A percentile compares a stretch with the other conserved stretches of the same genome.
These are phyloP conservation scores for Amanita phalloides DNA, from an alignment of 768 basidiomycete species.

Conservation along the genomic window DNA sequence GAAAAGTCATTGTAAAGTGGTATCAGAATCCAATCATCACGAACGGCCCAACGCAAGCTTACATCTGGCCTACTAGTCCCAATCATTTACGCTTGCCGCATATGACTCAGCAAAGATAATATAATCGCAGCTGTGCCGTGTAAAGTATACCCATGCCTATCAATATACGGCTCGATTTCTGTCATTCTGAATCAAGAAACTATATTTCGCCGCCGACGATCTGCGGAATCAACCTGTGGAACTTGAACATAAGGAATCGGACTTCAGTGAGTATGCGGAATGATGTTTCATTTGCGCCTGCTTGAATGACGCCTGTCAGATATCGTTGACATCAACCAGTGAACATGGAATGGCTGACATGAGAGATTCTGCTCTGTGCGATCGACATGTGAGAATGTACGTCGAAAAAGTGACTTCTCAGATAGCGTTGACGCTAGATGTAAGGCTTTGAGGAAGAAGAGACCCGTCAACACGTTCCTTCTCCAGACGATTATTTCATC, in stretches of 20 bases:
- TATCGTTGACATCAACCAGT: conserved; percentile 98
- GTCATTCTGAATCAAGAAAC: conserved; percentile 99
- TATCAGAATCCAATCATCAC: conserved; percentile 91
- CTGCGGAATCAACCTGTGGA: conserved; percentile 97
- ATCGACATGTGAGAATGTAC: conserved; percentile 91
- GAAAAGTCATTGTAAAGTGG: conserved; percentile 94
- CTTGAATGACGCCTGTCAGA: conserved; percentile 36
- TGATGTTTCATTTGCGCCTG: neutral
- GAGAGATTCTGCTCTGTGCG: conserved; percentile 96
- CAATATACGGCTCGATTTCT: conserved; percentile 99
- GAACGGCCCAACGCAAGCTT: conserved; percentile 68
- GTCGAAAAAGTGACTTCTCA: conserved; percentile 18
- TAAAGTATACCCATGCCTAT: conserved; percentile 98
- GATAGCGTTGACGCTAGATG: conserved; percentile 8
- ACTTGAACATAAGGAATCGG: conserved; percentile 95
- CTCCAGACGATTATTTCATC: conserved; percentile 99
- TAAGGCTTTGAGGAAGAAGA: conserved; percentile 99
- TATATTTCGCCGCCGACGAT: conserved; percentile 99
- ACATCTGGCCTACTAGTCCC: conserved; percentile 44
- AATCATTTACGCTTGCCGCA: conserved; percentile 77
- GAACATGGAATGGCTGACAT: conserved; percentile 99
- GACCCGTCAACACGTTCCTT: conserved; percentile 96
- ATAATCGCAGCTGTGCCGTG: conserved; percentile 98
- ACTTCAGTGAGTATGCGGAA: conserved; percentile 78
- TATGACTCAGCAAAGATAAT: conserved; percentile 89